Base-by-base conservation (phyloP, 2,329 filamentous ascomycete species). In the Byssothecium circinans region DNA sequence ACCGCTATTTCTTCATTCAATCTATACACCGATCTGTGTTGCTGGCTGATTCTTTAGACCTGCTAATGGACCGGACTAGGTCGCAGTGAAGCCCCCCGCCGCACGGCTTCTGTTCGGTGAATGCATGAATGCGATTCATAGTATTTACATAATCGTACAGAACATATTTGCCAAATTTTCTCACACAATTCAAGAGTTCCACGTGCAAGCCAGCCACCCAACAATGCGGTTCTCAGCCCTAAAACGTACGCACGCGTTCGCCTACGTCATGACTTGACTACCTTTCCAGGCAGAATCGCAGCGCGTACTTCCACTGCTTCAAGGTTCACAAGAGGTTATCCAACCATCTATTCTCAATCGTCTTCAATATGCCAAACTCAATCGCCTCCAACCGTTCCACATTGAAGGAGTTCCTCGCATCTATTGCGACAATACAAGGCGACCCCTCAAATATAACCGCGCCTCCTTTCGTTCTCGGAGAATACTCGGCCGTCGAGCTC, bases 391-490 rank as follows among this genome's bases (percentile, higher is more conserved):
- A 32, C 29, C 62, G 67, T 15, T 67, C 67, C 32, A 56, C 55
- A 11, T 46, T 69, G 34, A 67, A 60, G 36, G 65, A 70, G 12
- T 70, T 70, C 48, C 42, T 70, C 7, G 58, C 50, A 2, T 75
- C 72, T 0, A 74, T 76, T 38, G 69, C 74, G 23, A 75, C 73
- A 1, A 74, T 77, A 44, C 71, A 69, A 58, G 75, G 75, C 29
- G 74, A 77, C 47, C 64, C 77, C 6, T 70, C 64, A 35, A 77
- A 74, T 43, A 76, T 76, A 45, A 77, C 75, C 8, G 75, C 74
- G 1, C 75, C 75, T 2, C 74, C 74, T 3, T 77, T 77, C 47
- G 67, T 77, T 6, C 61, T 77, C 0, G 72, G 71, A 2, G 67
- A 73, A 43, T 71, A 75, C 41, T 75, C 72, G 0, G 77, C 75